Base-by-base conservation (phyloP, 257 asterid species). In the Lycium ferocissimum region DNA sequence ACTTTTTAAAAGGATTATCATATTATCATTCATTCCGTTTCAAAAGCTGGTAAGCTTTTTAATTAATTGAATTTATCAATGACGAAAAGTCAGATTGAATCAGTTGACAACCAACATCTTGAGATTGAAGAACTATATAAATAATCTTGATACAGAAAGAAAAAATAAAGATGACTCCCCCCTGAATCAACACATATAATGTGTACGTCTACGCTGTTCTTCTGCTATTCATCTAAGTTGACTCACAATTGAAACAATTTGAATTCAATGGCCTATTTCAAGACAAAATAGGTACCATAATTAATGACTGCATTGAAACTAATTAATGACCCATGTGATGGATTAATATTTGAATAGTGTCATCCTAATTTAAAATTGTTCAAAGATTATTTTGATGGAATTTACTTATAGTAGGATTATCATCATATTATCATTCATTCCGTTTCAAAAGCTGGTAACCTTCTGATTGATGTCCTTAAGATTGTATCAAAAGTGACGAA, bases 61-160 rank as follows among this genome's bases (percentile, higher is more conserved):
- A n/a, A n/a, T n/a, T n/a, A n/a, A n/a, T n/a, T n/a, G n/a, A n/a
- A n/a, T n/a, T n/a, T n/a, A n/a, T n/a, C n/a, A n/a, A n/a, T n/a
- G 11, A 6, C 20, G 2, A 47, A 47, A 73, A 47, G 0, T 73
- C 6, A 0, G 1, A 75, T 20, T 75, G n/a, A n/a, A n/a, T n/a
- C 70, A 83, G 61, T 63, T 85, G 85, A 84, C 88, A 84, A 81
- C 88, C 33, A 81, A 81, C 59, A 45, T 91, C 90, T 88, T 84
- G 92, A 91, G 91, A 91, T 85, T 83, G 88, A 72, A 88, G 88
- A 57, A 83, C 37, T 37, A 43, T n/a, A 59, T 58, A 14, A 58
- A 38, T 80, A 80, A 45, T 80, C 7, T 40, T 18, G n/a, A 57
- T 1, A 80, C 9, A 17, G n/a, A 45, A 80, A 56, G 18, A 20